Evolutionary conservation across 2,329 filamentous ascomycete genomes (phyloP).

Genomic region (Purpureocillium lavendulum): DNA sequence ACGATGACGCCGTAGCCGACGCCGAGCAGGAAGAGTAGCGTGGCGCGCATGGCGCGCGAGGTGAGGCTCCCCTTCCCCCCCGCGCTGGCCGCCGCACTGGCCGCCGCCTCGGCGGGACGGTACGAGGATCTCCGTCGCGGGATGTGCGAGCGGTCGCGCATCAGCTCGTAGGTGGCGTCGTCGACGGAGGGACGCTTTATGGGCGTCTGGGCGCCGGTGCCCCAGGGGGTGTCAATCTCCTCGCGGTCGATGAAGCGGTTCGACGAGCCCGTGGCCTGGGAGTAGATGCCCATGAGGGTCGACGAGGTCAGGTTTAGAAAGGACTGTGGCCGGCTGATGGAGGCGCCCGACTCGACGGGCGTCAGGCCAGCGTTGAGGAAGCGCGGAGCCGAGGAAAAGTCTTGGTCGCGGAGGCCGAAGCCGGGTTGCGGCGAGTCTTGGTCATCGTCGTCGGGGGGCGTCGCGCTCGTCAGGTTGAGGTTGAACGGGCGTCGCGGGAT

Average conservation of each 20-base stretch:
- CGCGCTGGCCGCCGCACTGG: slow-evolving; percentile 14
- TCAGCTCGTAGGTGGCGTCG: slow-evolving; percentile 34
- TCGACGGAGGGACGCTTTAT: slow-evolving; percentile 33
- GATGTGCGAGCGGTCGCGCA: slow-evolving; percentile 28
- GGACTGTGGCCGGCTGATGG: slow-evolving; percentile 64
- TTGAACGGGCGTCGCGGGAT: slow-evolving; percentile 66
- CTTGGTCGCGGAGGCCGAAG: slow-evolving; percentile 12
- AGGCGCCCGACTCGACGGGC: slow-evolving; percentile 17
- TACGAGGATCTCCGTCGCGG: slow-evolving; percentile 26
- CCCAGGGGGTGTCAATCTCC: slow-evolving; percentile 65
- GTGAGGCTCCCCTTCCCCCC: slow-evolving; percentile 26
- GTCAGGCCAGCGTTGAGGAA: slow-evolving; percentile 36
- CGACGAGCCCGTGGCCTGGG: slow-evolving; percentile 49
- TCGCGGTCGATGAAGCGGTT: slow-evolving; percentile 36
- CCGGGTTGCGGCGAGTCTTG: slow-evolving; percentile 11
- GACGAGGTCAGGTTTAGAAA: slow-evolving; percentile 81
- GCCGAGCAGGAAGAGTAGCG: slow-evolving; percentile 69
- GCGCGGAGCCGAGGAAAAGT: slow-evolving; percentile 23
- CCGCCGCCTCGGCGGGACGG: slow-evolving; percentile 15
- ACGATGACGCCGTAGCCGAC: slow-evolving; percentile 77
- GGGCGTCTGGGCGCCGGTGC: slow-evolving; percentile 67
- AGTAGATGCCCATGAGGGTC: slow-evolving; percentile 88
- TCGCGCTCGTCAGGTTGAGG: slow-evolving; percentile 39
- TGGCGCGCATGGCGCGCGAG: slow-evolving; percentile 47
- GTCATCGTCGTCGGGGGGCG: slow-evolving; percentile 30